phyloP scores from a whole-genome alignment of 805 yeast species.

The Yarrowia divulgata region DNA sequence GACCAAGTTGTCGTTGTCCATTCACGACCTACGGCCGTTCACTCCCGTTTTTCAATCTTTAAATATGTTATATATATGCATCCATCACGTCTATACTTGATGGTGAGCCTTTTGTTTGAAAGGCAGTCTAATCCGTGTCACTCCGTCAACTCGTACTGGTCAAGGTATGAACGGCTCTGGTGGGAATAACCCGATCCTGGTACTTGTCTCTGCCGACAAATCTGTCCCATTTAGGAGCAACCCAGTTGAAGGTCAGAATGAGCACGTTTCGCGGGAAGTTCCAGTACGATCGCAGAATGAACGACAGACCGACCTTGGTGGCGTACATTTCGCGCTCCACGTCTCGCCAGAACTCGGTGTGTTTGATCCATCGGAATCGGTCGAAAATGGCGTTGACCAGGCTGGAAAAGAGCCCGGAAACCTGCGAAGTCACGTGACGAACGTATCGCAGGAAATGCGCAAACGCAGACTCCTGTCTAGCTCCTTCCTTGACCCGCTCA shows the following conservation, averaged over 20 bases:
- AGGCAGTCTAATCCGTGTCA: not conserved
- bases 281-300: constrained; percentile 69
- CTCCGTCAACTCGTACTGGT: not conserved
- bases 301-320: constrained; percentile 66
- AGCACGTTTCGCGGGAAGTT: constrained; percentile 71
- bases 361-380: constrained; percentile 12
- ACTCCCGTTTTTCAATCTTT: not conserved
- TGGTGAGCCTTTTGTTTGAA: not conserved
- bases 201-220: constrained; percentile 66
- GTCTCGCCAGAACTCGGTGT: constrained; percentile 51
- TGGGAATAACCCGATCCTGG: constrained; percentile 17
- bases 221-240: constrained; percentile 70
- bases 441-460: not conserved
- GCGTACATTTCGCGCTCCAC: constrained; percentile 60
- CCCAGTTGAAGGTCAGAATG: constrained; percentile 57
- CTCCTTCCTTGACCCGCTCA: constrained; percentile 40
- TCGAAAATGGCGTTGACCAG: constrained; percentile 8
- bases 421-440: not conserved
- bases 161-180: not conserved
- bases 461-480: constrained; percentile 1
- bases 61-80: constrained; percentile 25
- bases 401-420: not conserved
- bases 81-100: constrained; percentile 14
- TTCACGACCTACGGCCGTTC: too few relatives aligned
- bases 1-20: too few relatives aligned